Evolutionary conservation across 352 stramenopile species (phyloP), one percentile per base, ranked within the genome.

Genomic region (Globisporangium carolinianum): DNA sequence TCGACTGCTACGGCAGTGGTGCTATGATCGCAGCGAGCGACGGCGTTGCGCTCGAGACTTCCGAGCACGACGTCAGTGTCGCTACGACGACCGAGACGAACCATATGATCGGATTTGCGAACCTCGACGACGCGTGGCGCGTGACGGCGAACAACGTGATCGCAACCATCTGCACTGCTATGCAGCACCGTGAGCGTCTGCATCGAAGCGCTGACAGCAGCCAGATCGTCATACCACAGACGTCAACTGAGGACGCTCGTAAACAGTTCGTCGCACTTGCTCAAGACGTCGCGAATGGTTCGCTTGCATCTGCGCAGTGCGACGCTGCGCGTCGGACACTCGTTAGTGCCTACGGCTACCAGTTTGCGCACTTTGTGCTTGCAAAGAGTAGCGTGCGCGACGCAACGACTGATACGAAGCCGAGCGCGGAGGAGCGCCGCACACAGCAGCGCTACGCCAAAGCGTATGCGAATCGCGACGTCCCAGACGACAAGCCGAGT

Each of bases 131-230:
- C 8, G 74, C 79, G n/a, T 89, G 79, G 79, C 61, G 60, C 49
- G 51, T 76, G 24, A 83, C 76, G 11, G 74, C 74, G 7, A 74
- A 84, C 55, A 69, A 81, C 49, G 68, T 61, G 6, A 54, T 89
- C 10, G 79, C 79, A 35, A 77, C 72, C 1, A 52, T 72, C 5
- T 71, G 71, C 9, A 50, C 42, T 10, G 32, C 12, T 5, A 53
- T 53, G 3, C 24, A 75, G 8, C 47, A 45, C 41, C 41, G 0
- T 53, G 41, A 60, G 50, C 15, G 14, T 55, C 48, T 35, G 50
- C 14, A 45, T 32, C 24, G 24, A 32, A 32, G 24, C 24, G 24
- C 24, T 32, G 24, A 32, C 24, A 32, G 3, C 24, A 32, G 24
- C 24, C 24, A 32, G 24, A 32, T 32, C 24, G 24, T 32, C 24